These are phyloP conservation scores for Aspergillus steynii DNA, from an alignment of 495 filamentous ascomycete species.

Conservation along the genomic window DNA sequence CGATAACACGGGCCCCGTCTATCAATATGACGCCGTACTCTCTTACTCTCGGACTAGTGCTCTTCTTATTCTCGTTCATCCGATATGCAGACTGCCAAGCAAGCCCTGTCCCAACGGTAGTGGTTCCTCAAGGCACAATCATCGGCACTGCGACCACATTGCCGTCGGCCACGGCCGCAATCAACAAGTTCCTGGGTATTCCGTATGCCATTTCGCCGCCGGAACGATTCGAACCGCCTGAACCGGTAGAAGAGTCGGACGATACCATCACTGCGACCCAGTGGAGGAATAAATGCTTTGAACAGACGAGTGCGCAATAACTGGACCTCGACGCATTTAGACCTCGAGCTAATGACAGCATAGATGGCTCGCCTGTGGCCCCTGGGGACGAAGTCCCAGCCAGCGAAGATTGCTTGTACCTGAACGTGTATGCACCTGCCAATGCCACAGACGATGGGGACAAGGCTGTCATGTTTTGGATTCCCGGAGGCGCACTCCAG, in stretches of 20 bases:
- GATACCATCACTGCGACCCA: neutral
- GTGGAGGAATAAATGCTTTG: neutral
- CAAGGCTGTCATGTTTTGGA: neutral
- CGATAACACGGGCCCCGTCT: neutral
- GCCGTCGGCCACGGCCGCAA: neutral
- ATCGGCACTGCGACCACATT: neutral
- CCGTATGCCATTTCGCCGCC: neutral
- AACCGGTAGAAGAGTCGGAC: neutral
- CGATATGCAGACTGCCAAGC: neutral
- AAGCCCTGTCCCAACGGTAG: neutral
- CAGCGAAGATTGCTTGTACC: neutral
- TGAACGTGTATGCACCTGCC: neutral
- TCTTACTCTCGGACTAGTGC: neutral
- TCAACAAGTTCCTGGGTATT: neutral
- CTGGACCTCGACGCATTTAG: neutral
- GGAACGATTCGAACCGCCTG: neutral
- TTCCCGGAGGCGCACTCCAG: neutral
- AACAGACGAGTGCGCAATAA: neutral
- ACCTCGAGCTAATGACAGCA: neutral
- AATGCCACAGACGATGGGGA: neutral
- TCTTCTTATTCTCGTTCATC: neutral
- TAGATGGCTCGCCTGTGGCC: neutral
- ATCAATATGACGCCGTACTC: neutral
- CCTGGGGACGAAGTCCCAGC: neutral
- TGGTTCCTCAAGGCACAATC: neutral